phyloP scores from a whole-genome alignment of 495 filamentous ascomycete genomes.

The Penicillium maclennaniae region DNA sequence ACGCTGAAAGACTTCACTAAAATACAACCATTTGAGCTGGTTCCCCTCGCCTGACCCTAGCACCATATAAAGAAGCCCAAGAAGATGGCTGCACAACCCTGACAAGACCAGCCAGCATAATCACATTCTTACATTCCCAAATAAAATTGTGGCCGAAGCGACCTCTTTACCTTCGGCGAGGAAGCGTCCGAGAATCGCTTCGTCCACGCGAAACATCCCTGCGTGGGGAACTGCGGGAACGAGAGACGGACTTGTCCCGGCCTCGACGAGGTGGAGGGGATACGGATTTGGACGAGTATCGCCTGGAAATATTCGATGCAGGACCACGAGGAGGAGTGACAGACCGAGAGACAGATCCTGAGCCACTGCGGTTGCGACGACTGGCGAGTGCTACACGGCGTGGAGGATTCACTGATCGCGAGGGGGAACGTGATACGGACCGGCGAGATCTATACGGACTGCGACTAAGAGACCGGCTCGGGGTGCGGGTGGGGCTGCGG shows the following conservation, averaged over 20 bases:
- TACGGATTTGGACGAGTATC: constrained; percentile 24
- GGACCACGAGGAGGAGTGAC: constrained; percentile 28
- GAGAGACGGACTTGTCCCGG: constrained; percentile 21
- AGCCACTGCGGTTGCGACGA: constrained; percentile 28
- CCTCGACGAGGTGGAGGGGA: constrained; percentile 29
- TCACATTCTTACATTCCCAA: neutral
- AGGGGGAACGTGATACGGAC: constrained; percentile 30
- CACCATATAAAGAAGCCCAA: neutral
- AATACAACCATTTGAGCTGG: constrained; percentile 1
- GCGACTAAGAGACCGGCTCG: constrained; percentile 17
- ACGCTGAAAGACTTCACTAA: neutral
- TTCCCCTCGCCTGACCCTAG: neutral
- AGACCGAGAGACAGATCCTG: constrained; percentile 34
- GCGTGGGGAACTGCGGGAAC: constrained; percentile 25
- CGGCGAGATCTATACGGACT: constrained; percentile 26
- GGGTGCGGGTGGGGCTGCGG: constrained; percentile 21
- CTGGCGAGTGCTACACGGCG: constrained; percentile 18
- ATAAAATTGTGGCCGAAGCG: neutral
- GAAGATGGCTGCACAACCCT: neutral
- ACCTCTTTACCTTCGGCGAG: constrained; percentile 23
- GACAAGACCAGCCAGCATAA: neutral
- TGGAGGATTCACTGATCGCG: constrained; percentile 35
- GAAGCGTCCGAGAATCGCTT: constrained; percentile 29
- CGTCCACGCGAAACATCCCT: constrained; percentile 19
- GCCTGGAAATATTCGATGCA: constrained; percentile 9